Base-by-base conservation (phyloP, 1,139 yeast species). In the Yamadazyma oceani region DNA sequence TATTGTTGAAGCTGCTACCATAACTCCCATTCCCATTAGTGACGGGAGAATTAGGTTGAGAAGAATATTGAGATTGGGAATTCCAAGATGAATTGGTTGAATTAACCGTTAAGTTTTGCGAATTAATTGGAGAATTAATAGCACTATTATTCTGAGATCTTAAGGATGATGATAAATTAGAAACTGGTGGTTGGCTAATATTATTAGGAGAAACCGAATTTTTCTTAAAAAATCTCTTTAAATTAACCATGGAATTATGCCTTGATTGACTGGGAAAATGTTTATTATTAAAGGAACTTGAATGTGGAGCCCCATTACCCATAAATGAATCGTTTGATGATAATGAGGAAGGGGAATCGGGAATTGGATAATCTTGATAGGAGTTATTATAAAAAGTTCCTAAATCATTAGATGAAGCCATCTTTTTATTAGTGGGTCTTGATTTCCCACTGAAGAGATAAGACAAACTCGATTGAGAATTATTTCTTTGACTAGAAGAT, bases 241-340 rank as follows among this genome's bases (percentile, higher is more conserved):
- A 62, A 46, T 84, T 88, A 24, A 85, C 84, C 88, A 83, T 84
- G 7, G 89, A 81, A 45, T 82, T 81, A 50, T 83, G 89, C 45
- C 76, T 58, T 8, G 71, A 53, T n/a, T 54, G 65, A 27, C n/a
- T 27, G 4, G 25, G 24, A 28, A 44, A 35, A 28, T 49, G 43
- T 12, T 60, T 53, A 14, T 72, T 44, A 19, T 11, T 19, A 13
- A 15, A 29, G 15, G 32, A 29, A 16, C 16, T 27, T 5, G n/a
- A 6, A 15, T 6, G 4, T 19, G 8, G 8, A 27, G 4, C 16
- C 26, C 26, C 26, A 26, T 29, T 21, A 17, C 17, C 25, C 13
- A 17, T 22, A 10, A 39, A 26, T n/a, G 73, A 65, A 11, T 70
- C 76, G 14, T 53, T 38, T 13, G 73, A 66, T 3, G 73, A 66